Base-by-base conservation (phyloP, 495 filamentous ascomycete species). In the Hyaloscypha variabilis region DNA sequence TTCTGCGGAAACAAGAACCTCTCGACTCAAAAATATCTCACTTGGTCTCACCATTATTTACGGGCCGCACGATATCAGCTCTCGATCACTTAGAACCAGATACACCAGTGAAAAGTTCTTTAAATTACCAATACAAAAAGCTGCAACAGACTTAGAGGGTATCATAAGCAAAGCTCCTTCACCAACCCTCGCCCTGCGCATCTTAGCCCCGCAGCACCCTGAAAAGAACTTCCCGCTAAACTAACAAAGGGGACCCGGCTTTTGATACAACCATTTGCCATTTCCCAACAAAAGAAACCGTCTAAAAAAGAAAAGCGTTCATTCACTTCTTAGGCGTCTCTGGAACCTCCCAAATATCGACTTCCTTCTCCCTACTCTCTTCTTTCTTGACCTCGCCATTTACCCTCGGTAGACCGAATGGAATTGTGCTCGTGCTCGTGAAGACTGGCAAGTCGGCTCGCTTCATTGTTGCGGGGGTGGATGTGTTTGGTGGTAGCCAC, bases 401-500 rank as follows among this genome's bases (percentile, higher is more conserved):
- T 6, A 17, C 19, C 14, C 50, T 31, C 36, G 59, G 64, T 3
- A 51, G 6, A 10, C 60, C 69, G 36, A 87, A 87, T 5, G 77
- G 79, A 50, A 87, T 87, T 1, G 77, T 75, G 4, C 79, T 78
- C 29, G 72, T 83, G 0, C 82, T 76, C 39, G 82, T 82, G 54
- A 86, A 83, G 10, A 82, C 74, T 11, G 85, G 85, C 10, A 87
- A 69, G 13, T 79, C 79, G 23, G 14, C 55, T 30, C 76, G 66
- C 62, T 76, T 83, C 19, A 75, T 77, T 17, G 75, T 72, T 31
- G 75, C 61, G 8, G 73, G 72, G 21, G 77, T 76, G 10, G 67
- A 28, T 28, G 63, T 58, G 39, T 67, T 72, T 11, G 71, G 72
- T 8, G 61, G 63, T 4, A 66, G 62, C 49, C 58, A 69, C 6